Evolutionary conservation across 345 rosid genomes (phyloP).

Genomic region (Arabidopsis arenosa): DNA sequence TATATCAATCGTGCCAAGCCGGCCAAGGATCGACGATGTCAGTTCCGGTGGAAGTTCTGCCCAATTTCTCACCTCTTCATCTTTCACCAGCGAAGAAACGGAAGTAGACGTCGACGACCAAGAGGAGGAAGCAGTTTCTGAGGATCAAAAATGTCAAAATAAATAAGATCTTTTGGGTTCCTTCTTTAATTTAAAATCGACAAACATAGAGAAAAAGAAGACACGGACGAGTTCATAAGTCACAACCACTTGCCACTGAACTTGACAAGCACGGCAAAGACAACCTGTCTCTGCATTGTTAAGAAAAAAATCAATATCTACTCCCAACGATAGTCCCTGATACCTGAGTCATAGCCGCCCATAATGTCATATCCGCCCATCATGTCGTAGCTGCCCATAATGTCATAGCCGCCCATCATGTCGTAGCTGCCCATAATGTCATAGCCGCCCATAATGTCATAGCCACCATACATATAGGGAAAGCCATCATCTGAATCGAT

Average conservation of each 20-base stretch:
- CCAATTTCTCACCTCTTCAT: slow-evolving; percentile 44
- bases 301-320: background rate
- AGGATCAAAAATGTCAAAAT: background rate
- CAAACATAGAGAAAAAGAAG: background rate
- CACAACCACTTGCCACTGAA: background rate
- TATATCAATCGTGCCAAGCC: slow-evolving; percentile 46
- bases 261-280: background rate
- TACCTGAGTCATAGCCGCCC: background rate
- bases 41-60: slow-evolving; percentile 60
- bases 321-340: background rate
- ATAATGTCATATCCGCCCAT: background rate
- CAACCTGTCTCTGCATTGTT: slow-evolving; percentile 4
- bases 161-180: background rate
- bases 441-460: too few relatives aligned
- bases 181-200: background rate
- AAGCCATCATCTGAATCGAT: too few relatives aligned
- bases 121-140: background rate
- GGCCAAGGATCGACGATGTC: slow-evolving; percentile 47
- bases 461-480: too few relatives aligned
- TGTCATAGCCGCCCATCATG: too few relatives aligned
- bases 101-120: background rate
- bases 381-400: too few relatives aligned
- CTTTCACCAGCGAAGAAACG: background rate
- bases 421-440: too few relatives aligned
- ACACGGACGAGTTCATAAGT: background rate